Evolutionary conservation across 1,284 basidiomycete genomes (phyloP).

Genomic region (Pseudozyma thailandica): DNA sequence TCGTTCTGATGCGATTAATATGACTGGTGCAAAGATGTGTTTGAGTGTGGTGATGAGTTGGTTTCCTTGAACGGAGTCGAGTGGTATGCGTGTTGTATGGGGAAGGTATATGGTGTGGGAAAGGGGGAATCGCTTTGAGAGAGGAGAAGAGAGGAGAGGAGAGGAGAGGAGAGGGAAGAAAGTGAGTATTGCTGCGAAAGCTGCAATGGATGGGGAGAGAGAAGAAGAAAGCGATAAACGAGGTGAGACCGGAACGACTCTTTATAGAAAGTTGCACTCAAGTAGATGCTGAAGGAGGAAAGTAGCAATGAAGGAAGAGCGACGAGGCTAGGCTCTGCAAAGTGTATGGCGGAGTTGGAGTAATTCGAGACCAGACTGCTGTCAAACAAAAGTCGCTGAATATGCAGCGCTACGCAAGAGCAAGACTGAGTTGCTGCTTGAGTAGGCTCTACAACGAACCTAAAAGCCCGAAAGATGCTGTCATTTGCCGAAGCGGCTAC

Average conservation of each 20-base stretch:
- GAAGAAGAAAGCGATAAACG: constrained; percentile 18
- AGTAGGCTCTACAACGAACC: constrained; percentile 4
- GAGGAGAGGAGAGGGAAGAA: constrained; percentile 11
- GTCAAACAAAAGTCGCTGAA: constrained; percentile 3
- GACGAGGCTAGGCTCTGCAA: constrained; percentile 2
- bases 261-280: constrained; percentile 25
- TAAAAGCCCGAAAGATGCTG: constrained; percentile 3
- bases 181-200: constrained; percentile 21
- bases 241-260: constrained; percentile 3
- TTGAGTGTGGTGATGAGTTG: constrained; percentile 3
- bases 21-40: too few relatives aligned
- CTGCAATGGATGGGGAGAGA: constrained; percentile 43
- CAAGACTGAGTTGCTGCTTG: not conserved
- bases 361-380: constrained; percentile 12
- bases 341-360: constrained; percentile 20
- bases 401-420: too few relatives aligned
- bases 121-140: constrained; percentile 5
- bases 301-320: not conserved
- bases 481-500: constrained; percentile 17
- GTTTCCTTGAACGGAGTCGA: not conserved
- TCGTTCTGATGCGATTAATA: not conserved
- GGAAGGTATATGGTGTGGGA: constrained; percentile 3
- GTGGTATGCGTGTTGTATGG: constrained; percentile 1
- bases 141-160: too few relatives aligned
- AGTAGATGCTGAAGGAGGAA: constrained; percentile 5